phyloP scores from a whole-genome alignment of 805 yeast genomes.

The Starmerella etchellsii region DNA sequence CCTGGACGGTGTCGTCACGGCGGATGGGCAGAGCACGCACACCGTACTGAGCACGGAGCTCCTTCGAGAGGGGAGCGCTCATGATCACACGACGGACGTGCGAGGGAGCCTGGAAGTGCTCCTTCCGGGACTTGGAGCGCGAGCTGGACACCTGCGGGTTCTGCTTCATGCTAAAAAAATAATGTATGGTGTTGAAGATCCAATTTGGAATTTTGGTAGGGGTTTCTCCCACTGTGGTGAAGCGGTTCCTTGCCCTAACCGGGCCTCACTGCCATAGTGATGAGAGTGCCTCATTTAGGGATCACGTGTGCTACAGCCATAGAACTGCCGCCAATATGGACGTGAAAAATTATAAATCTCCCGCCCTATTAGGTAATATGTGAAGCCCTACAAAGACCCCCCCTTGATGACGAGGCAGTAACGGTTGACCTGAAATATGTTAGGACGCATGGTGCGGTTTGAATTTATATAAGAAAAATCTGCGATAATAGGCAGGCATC shows the following conservation, averaged over 20 bases:
- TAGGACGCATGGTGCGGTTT: no score
- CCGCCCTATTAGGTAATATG: background rate
- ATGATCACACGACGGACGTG: slow-evolving; percentile 84
- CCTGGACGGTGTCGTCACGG: slow-evolving; percentile 89
- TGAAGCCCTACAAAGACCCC: no score
- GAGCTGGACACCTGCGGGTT: slow-evolving; percentile 80
- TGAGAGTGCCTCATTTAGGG: background rate
- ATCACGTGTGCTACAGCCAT: background rate
- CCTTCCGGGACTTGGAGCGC: slow-evolving; percentile 99
- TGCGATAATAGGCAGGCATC: background rate
- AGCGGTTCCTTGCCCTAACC: background rate
- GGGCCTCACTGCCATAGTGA: background rate
- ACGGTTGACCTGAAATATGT: no score
- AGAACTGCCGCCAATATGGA: background rate
- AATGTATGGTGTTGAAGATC: background rate
- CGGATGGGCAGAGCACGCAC: slow-evolving; percentile 93
- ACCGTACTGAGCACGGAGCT: slow-evolving; percentile 94
- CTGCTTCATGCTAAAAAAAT: slow-evolving; percentile 21
- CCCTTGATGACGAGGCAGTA: no score
- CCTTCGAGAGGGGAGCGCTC: slow-evolving; percentile 99
- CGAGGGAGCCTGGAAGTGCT: slow-evolving; percentile 97
- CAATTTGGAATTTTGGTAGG: background rate
- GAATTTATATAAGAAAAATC: no score
- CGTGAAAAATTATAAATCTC: background rate
- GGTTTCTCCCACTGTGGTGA: background rate